phyloP scores from a whole-genome alignment of 2,329 filamentous ascomycete genomes.

The Fusarium agapanthi region DNA sequence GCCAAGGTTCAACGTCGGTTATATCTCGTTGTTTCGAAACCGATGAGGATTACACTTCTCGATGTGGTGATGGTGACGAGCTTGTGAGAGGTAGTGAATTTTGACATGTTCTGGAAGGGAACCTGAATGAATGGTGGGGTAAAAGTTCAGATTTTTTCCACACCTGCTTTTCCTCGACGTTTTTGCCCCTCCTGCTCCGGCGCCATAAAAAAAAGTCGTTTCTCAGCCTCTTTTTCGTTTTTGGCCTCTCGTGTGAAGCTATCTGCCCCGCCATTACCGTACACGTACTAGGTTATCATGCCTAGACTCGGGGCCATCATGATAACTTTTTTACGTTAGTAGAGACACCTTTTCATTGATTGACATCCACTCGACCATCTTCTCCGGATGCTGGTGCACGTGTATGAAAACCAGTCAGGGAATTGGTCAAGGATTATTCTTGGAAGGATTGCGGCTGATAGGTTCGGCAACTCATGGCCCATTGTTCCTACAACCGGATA shows the following conservation, averaged over 20 bases:
- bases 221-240: not conserved
- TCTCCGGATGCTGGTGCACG: conserved; percentile 34
- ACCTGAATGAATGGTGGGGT: conserved; percentile 26
- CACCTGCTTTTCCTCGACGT: conserved; percentile 2
- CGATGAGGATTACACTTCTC: conserved; percentile 6
- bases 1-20: not conserved
- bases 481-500: conserved; percentile 16
- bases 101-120: conserved; percentile 23
- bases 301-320: conserved; percentile 18
- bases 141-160: conserved; percentile 21
- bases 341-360: not conserved
- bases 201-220: not conserved
- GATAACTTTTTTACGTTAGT: conserved; percentile 16
- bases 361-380: conserved; percentile 13
- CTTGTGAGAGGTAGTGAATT: conserved; percentile 11
- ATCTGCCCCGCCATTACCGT: conserved; percentile 30
- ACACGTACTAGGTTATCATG: conserved; percentile 22
- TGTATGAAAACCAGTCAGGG: conserved; percentile 42
- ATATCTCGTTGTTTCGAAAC: not conserved
- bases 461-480: conserved; percentile 27
- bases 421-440: conserved; percentile 36
- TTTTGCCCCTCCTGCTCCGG: conserved; percentile 2
- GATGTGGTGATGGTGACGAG: conserved; percentile 19
- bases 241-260: not conserved
- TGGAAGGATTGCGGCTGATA: conserved; percentile 30